A percentile compares a stretch with the other conserved stretches of the same genome.
phyloP scores from a whole-genome alignment of 208 protist species.

The Trypanosoma scelopori region DNA sequence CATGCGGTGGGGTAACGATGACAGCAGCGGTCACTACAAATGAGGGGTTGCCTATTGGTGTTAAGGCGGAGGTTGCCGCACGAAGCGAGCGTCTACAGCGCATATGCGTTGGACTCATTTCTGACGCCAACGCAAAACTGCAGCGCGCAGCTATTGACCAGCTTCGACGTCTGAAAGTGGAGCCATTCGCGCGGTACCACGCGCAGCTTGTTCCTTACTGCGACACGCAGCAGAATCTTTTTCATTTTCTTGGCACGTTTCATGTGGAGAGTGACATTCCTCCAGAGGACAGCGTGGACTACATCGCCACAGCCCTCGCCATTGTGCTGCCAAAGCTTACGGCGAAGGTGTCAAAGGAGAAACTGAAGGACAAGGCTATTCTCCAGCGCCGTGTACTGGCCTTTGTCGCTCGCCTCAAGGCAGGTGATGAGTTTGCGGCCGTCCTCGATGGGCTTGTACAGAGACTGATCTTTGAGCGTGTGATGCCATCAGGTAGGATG shows the following conservation, averaged over 20 bases:
- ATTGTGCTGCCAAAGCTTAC: constrained; percentile 82
- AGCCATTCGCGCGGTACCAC: constrained; percentile 65
- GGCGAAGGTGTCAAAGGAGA: constrained; percentile 65
- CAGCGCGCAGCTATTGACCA: constrained; percentile 79
- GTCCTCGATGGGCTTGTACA: constrained; percentile 74
- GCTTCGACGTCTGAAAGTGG: constrained; percentile 69
- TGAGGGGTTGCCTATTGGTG: constrained; percentile 16
- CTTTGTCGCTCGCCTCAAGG: constrained; percentile 68
- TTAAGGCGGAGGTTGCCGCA: constrained; percentile 21
- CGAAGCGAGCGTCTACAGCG: constrained; percentile 45
- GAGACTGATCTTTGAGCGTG: constrained; percentile 58
- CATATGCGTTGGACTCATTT: constrained; percentile 55
- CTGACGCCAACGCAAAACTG: constrained; percentile 58
- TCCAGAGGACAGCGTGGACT: constrained; percentile 53
- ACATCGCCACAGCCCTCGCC: constrained; percentile 67
- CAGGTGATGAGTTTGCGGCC: constrained; percentile 34
- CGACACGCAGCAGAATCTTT: constrained; percentile 76
- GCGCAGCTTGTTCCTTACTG: constrained; percentile 71
- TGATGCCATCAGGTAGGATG: constrained; percentile 24
- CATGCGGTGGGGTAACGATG: constrained; percentile 48
- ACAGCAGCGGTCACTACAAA: constrained; percentile 36
- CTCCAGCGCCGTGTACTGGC: constrained; percentile 74
- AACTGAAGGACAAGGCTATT: constrained; percentile 75
- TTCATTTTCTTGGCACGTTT: constrained; percentile 79
- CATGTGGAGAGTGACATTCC: constrained; percentile 70